Percentiles rank a stretch among this genome's conserved stretches.
These are phyloP conservation scores for Zea mays DNA, from an alignment of 176 grass and related monocot species.

Conservation along the genomic window DNA sequence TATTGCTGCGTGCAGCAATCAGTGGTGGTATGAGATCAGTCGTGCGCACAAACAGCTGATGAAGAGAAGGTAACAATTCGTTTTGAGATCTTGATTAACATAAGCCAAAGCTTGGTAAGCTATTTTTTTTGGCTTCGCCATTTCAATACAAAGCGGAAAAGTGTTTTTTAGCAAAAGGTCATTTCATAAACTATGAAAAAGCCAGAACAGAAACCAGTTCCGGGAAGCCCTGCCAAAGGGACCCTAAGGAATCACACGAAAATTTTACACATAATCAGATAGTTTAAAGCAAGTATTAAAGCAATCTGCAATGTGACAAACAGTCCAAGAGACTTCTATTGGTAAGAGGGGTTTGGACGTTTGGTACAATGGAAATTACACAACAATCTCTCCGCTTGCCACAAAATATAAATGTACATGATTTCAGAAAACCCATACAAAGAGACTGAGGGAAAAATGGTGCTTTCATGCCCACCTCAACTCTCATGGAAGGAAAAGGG, in stretches of 20 bases:
- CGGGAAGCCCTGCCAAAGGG: too few species aligned
- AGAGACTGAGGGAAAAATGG: slow-evolving; percentile 45
- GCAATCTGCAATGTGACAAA: neutral
- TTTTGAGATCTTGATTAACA: too few species aligned
- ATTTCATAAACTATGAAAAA: too few species aligned
- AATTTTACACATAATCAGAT: neutral
- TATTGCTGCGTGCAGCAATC: too few species aligned
- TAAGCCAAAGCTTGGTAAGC: too few species aligned
- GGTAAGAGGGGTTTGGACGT: neutral
- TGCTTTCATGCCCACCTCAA: slow-evolving; percentile 52
- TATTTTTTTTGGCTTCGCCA: too few species aligned
- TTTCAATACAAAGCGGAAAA: too few species aligned
- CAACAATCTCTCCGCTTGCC: slow-evolving; percentile 18
- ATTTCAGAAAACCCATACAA: slow-evolving; percentile 25
- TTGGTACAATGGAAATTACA: slow-evolving; percentile 19
- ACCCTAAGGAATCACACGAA: neutral
- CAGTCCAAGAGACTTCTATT: neutral
- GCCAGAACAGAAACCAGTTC: too few species aligned
- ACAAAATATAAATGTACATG: slow-evolving; percentile 42
- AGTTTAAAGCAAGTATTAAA: neutral
- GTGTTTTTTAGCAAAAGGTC: too few species aligned
- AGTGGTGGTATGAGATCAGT: too few species aligned
- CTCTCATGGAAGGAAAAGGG: neutral
- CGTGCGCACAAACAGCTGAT: too few species aligned
- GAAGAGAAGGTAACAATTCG: too few species aligned